These are phyloP conservation scores for Entrophospora sp. DNA, from an alignment of 192 early-diverging fungal genomes.

Conservation along the genomic window DNA sequence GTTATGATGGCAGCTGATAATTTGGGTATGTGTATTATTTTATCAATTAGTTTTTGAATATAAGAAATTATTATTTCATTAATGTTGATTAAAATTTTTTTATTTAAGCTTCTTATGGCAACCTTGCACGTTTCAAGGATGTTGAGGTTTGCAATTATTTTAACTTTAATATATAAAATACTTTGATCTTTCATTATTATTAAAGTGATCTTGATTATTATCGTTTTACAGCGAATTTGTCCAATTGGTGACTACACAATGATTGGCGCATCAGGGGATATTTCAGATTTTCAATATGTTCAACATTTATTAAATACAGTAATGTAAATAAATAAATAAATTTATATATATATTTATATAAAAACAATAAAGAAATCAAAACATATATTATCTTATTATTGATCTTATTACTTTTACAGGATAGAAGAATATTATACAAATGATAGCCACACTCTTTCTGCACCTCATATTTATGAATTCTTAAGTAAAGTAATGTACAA, in stretches of 20 bases:
- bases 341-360: not conserved
- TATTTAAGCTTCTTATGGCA: slow-evolving; percentile 80
- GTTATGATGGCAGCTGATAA: slow-evolving; percentile 95
- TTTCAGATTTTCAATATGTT: slow-evolving; percentile 90
- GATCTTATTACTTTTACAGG: slow-evolving; percentile 30
- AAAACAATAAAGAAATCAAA: not conserved
- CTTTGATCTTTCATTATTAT: too few species aligned
- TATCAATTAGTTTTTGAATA: not conserved
- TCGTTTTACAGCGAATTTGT: slow-evolving; percentile 69
- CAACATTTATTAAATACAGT: slow-evolving; percentile 72
- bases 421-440: slow-evolving; percentile 81
- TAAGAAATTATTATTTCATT: not conserved
- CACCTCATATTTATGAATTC: slow-evolving; percentile 86
- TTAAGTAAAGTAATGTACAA: slow-evolving; percentile 86
- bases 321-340: slow-evolving; percentile 39
- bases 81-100: not conserved
- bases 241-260: slow-evolving; percentile 78
- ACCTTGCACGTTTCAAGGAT: slow-evolving; percentile 84
- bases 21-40: slow-evolving; percentile 44
- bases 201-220: too few species aligned
- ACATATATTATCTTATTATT: not conserved
- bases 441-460: slow-evolving; percentile 80
- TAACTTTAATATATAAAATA: too few species aligned
- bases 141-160: too few species aligned
- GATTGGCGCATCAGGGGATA: slow-evolving; percentile 86